Evolutionary conservation across 768 basidiomycete genomes (phyloP).

Genomic region (Rhodosporidiobolus sp.): DNA sequence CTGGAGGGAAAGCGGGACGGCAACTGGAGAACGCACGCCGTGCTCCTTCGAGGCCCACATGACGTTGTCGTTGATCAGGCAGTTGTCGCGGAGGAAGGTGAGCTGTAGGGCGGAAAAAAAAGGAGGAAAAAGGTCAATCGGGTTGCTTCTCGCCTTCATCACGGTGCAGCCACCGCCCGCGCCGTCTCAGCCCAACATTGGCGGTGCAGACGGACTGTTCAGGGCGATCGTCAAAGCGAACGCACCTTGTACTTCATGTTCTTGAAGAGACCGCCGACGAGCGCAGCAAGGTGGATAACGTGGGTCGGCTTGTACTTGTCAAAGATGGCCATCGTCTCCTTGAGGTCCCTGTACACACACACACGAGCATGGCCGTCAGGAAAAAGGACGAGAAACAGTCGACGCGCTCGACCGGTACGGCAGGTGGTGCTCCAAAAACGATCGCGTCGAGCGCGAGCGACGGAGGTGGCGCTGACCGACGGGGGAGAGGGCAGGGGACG

Average conservation of each 20-base stretch:
- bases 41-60: conserved; percentile 69
- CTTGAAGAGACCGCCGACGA: conserved; percentile 90
- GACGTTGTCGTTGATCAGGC: conserved; percentile 92
- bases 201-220: too few relatives aligned
- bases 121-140: background rate
- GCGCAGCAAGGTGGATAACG: conserved; percentile 93
- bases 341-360: conserved; percentile 28
- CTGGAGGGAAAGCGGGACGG: too few relatives aligned
- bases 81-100: conserved; percentile 90
- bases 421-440: background rate
- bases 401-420: background rate
- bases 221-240: background rate
- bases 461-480: too few relatives aligned
- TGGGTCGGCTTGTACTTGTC: conserved; percentile 91
- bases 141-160: background rate
- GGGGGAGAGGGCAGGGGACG: background rate
- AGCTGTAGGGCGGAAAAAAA: conserved; percentile 53
- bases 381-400: background rate
- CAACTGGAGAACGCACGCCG: conserved; percentile 46
- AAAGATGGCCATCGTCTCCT: conserved; percentile 51
- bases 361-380: too few relatives aligned
- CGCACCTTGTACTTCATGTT: conserved; percentile 90
- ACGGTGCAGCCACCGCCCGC: too few relatives aligned
- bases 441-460: background rate
- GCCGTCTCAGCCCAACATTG: too few relatives aligned